Conservation (phyloP, 1,139 yeast species). For the Taiozyma onychis region DNA sequence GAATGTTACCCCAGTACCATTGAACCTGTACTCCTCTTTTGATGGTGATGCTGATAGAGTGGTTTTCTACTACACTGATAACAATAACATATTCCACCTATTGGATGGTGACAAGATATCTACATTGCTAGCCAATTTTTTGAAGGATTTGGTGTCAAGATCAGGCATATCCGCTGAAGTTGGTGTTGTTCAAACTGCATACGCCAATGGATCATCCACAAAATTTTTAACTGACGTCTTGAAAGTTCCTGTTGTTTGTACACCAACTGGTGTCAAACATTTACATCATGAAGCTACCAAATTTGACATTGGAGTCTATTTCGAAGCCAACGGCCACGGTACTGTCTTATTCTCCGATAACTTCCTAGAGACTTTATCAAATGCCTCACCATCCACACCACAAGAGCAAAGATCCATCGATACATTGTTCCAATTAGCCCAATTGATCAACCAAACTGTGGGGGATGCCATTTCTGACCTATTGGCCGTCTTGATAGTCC, state of each 20-base stretch:
- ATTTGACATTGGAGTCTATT: slow-evolving; percentile 88
- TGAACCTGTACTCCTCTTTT: slow-evolving; percentile 66
- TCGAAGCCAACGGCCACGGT: slow-evolving; percentile 99
- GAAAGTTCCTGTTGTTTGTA: slow-evolving; percentile 76
- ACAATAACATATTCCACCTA: slow-evolving; percentile 47
- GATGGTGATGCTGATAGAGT: slow-evolving; percentile 98
- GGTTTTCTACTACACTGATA: slow-evolving; percentile 68
- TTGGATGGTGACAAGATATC: slow-evolving; percentile 95
- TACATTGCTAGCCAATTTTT: slow-evolving; percentile 69
- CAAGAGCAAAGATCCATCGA: slow-evolving; percentile 36
- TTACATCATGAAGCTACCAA: slow-evolving; percentile 84
- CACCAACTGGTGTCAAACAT: slow-evolving; percentile 96
- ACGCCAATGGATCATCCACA: slow-evolving; percentile 93
- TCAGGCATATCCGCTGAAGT: slow-evolving; percentile 37
- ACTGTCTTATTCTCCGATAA: slow-evolving; percentile 76
- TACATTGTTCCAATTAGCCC: slow-evolving; percentile 51
- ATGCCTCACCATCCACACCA: slow-evolving; percentile 23
- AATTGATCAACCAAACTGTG: slow-evolving; percentile 88
- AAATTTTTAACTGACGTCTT: slow-evolving; percentile 56
- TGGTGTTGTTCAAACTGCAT: slow-evolving; percentile 96
- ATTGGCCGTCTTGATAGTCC: slow-evolving; percentile 65
- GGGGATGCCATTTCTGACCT: slow-evolving; percentile 96
- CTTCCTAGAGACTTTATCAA: slow-evolving; percentile 39
- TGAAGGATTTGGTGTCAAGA: slow-evolving; percentile 45
- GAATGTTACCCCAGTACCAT: slow-evolving; percentile 33